Conservation (phyloP, 495 filamentous ascomycete species). For the Penicillium diatomitis region DNA sequence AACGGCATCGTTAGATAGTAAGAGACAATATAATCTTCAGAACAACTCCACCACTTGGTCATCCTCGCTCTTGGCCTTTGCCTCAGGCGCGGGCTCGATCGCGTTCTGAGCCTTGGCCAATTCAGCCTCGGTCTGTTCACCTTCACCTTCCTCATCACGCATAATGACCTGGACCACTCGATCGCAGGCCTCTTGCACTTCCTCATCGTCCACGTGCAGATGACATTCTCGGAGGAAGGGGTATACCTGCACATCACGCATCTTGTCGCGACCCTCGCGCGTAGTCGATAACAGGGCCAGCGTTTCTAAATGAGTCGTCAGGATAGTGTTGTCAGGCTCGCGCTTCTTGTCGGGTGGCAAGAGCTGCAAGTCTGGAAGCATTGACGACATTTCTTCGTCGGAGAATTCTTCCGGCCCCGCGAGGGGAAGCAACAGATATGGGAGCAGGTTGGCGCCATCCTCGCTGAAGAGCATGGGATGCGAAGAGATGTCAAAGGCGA, state of each 20-base stretch:
- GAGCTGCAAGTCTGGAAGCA: slow-evolving; percentile 82
- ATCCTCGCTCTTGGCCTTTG: slow-evolving; percentile 26
- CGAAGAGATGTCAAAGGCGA: slow-evolving; percentile 58
- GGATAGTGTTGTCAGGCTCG: slow-evolving; percentile 63
- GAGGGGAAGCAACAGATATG: slow-evolving; percentile 72
- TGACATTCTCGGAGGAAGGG: slow-evolving; percentile 84
- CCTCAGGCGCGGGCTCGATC: slow-evolving; percentile 5
- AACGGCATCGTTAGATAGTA: no score
- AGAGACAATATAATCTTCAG: slow-evolving; percentile 1
- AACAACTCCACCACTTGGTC: slow-evolving; percentile 32
- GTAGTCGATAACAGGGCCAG: slow-evolving; percentile 75
- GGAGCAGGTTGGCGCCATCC: slow-evolving; percentile 69
- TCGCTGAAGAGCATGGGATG: slow-evolving; percentile 65
- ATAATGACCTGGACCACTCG: slow-evolving; percentile 86
- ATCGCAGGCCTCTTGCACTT: slow-evolving; percentile 76
- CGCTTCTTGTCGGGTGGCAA: slow-evolving; percentile 79
- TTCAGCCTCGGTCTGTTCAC: slow-evolving; percentile 14
- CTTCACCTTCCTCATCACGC: slow-evolving; percentile 55
- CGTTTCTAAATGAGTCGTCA: slow-evolving; percentile 82
- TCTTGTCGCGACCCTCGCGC: slow-evolving; percentile 57
- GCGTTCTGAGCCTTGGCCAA: slow-evolving; percentile 12
- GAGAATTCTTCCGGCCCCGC: slow-evolving; percentile 48
- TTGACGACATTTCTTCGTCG: slow-evolving; percentile 61
- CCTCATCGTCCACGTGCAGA: slow-evolving; percentile 67
- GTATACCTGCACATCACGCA: slow-evolving; percentile 75